Base-by-base conservation (phyloP, 805 yeast genomes). In the Candida xiaguanensis region DNA sequence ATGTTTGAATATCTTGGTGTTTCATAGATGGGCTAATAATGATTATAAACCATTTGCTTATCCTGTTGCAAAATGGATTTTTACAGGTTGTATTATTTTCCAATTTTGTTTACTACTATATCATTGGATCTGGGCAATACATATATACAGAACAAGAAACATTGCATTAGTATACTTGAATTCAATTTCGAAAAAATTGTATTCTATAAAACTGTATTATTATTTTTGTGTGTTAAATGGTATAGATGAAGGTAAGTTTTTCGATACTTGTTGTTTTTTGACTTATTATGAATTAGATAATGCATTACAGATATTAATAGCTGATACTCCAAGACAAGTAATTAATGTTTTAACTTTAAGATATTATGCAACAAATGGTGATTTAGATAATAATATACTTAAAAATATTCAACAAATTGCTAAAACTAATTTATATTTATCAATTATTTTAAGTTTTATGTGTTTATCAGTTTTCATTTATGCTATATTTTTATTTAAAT, bases 321-420 rank as follows among this genome's bases (percentile, higher is more conserved):
- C 95, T 0, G 95, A 88, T 49, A 73, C 89, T 13, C 96, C 96
- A 17, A 77, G 96, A 60, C 96, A 88, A 60, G 81, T 85, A 1
- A 75, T 88, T 45, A 88, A 88, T 54, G 84, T 89, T 19, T 65
- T 85, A 48, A 86, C 96, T 0, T 61, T 83, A 15, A 56, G 59
- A 8, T 67, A 65, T 47, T 77, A 77, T 40, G 78, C 74, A 27
- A 65, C 78, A 1, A 64, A 70, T 24, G 74, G 75, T 12, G 72
- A 66, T 37, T 45, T 56, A 28, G 65, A 67, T 45, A 66, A 71
- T 38, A 70, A 72, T 42, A 63, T 69, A 30, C 47, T 73, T 26
- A 47, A 55, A 6, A 77, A 80, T 31, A 72, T 87, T 34, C 65
- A 67, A 45, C 47, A 58, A 2, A 75, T 85, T 12, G 87, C 91